Evolutionary conservation across 2,329 filamentous ascomycete genomes (phyloP).

Genomic region (Aspergillus udagawae): DNA sequence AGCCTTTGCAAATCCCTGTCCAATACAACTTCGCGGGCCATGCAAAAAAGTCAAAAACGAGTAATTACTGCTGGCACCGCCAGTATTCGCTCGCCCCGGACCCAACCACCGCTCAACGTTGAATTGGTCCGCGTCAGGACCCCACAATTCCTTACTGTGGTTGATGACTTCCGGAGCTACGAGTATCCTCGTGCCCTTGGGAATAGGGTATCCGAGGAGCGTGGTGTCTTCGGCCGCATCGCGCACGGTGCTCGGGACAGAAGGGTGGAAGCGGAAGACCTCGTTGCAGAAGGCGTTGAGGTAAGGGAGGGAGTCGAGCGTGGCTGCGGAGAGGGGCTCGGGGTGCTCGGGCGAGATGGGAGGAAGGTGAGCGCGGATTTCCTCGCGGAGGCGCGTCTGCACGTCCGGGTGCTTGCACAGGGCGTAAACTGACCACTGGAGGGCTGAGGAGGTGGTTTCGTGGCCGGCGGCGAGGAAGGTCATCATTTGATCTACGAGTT

Average conservation of each 20-base stretch:
- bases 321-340: conserved; percentile 56
- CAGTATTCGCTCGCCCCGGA: conserved; percentile 52
- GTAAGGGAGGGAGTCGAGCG: conserved; percentile 69
- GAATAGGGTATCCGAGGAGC: conserved; percentile 61
- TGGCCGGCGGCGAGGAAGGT: conserved; percentile 81
- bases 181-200: conserved; percentile 66
- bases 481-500: conserved; percentile 86
- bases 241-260: conserved; percentile 68
- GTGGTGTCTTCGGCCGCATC: conserved; percentile 62
- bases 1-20: conserved; percentile 71
- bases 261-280: conserved; percentile 67
- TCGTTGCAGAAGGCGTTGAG: conserved; percentile 77
- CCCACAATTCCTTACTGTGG: conserved; percentile 67
- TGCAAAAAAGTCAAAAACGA: conserved; percentile 79
- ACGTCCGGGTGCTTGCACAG: conserved; percentile 63
- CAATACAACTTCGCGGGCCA: conserved; percentile 82
- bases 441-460: conserved; percentile 70
- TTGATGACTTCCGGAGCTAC: conserved; percentile 67
- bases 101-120: conserved; percentile 73
- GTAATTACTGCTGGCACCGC: conserved; percentile 72
- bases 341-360: conserved; percentile 55
- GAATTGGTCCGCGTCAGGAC: conserved; percentile 68
- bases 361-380: conserved; percentile 62
- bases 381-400: conserved; percentile 63
- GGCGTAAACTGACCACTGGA: conserved; percentile 72